phyloP scores from a whole-genome alignment of 805 yeast species.

The Ogataea nakhonphanomensis region DNA sequence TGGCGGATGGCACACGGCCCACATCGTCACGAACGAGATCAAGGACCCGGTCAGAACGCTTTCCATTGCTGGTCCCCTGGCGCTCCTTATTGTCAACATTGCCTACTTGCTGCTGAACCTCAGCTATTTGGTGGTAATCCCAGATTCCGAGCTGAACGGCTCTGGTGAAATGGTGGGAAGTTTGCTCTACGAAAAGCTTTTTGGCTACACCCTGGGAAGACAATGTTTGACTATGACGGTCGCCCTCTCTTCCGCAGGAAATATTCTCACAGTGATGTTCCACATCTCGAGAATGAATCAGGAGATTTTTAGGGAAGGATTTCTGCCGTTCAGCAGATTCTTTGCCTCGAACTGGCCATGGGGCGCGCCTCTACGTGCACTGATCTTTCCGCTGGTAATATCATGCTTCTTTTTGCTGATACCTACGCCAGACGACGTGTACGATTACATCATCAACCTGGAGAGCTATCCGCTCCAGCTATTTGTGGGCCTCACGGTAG shows the following conservation, averaged over 20 bases:
- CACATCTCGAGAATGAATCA: constrained; percentile 53
- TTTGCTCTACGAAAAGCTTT: constrained; percentile 46
- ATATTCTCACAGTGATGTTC: constrained; percentile 51
- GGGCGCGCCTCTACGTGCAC: constrained; percentile 49
- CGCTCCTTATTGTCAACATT: constrained; percentile 40
- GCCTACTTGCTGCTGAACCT: constrained; percentile 47
- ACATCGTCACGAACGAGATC: constrained; percentile 52
- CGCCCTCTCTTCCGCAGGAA: constrained; percentile 55
- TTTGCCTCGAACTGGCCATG: constrained; percentile 55
- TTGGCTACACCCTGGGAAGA: constrained; percentile 47
- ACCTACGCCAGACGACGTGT: constrained; percentile 47
- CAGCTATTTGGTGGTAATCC: constrained; percentile 50
- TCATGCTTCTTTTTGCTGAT: constrained; percentile 40
- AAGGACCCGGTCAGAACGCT: constrained; percentile 49
- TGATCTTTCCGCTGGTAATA: constrained; percentile 40
- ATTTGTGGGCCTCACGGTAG: constrained; percentile 48
- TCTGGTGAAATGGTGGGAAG: constrained; percentile 53
- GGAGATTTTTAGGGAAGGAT: constrained; percentile 56
- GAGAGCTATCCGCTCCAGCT: constrained; percentile 51
- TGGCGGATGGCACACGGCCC: constrained; percentile 55
- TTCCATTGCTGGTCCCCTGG: constrained; percentile 50
- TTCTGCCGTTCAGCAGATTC: constrained; percentile 45
- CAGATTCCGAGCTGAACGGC: constrained; percentile 41
- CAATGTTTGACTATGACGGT: constrained; percentile 45
- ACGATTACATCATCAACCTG: constrained; percentile 47